phyloP scores from a whole-genome alignment of 129 eudicot genomes.

The Artemisia tridentata region DNA sequence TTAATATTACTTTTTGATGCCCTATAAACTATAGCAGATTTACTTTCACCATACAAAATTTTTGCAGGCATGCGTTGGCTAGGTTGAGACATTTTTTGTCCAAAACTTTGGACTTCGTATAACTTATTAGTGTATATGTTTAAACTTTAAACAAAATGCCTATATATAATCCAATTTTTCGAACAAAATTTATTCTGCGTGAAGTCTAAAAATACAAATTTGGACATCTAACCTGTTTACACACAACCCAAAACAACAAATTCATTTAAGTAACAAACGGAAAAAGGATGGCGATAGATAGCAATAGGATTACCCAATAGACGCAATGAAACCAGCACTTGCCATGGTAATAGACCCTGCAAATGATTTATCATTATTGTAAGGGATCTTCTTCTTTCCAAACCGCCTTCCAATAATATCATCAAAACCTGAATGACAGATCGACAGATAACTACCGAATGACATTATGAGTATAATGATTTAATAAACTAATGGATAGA shows the following conservation, averaged over 20 bases:
- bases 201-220: no score
- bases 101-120: no score
- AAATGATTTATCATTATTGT: conserved; percentile 64
- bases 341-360: conserved; percentile 79
- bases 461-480: not conserved
- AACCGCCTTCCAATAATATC: conserved; percentile 81
- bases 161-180: no score
- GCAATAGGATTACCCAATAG: conserved; percentile 56
- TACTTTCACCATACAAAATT: no score
- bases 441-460: not conserved
- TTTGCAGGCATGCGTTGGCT: no score
- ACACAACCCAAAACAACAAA: not conserved
- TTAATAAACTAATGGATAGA: not conserved
- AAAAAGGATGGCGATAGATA: not conserved
- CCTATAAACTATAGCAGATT: no score
- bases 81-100: no score
- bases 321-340: conserved; percentile 65
- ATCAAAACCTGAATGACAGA: conserved; percentile 55
- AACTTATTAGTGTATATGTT: no score
- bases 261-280: not conserved
- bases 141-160: no score
- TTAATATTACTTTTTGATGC: no score
- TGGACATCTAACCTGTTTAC: no score
- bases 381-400: conserved; percentile 68
- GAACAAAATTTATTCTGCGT: no score